Conservation (phyloP, 495 filamentous ascomycete species). For the Neurospora discreta region DNA sequence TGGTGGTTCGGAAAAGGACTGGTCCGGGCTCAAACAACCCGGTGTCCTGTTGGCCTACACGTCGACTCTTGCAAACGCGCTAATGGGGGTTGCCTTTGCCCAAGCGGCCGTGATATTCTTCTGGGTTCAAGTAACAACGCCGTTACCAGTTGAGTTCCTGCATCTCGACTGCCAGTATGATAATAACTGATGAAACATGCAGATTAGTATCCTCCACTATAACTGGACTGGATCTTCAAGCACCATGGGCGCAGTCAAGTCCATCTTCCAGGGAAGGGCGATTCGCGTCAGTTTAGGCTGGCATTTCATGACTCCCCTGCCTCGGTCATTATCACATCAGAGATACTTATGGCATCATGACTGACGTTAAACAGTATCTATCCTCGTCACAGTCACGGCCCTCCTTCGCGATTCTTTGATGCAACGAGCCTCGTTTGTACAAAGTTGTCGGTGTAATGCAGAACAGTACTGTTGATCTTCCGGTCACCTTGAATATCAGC, state of each 20-base stretch:
- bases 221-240: background rate
- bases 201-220: background rate
- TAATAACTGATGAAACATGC: background rate
- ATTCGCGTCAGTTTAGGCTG: background rate
- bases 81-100: background rate
- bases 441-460: background rate
- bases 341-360: too few relatives aligned
- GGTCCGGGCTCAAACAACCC: background rate
- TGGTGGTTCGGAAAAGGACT: rapidly evolving
- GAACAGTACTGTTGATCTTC: background rate
- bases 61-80: background rate
- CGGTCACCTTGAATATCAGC: background rate
- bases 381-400: background rate
- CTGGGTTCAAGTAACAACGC: background rate
- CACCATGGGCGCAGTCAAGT: background rate
- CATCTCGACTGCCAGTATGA: too few relatives aligned
- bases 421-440: background rate
- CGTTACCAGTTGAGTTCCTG: background rate
- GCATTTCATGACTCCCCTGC: background rate
- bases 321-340: too few relatives aligned
- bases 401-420: background rate
- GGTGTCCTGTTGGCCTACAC: background rate
- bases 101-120: background rate
- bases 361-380: background rate
- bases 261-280: rapidly evolving